phyloP scores from a whole-genome alignment of 2,329 filamentous ascomycete genomes.

The Hirsutella thompsonii region DNA sequence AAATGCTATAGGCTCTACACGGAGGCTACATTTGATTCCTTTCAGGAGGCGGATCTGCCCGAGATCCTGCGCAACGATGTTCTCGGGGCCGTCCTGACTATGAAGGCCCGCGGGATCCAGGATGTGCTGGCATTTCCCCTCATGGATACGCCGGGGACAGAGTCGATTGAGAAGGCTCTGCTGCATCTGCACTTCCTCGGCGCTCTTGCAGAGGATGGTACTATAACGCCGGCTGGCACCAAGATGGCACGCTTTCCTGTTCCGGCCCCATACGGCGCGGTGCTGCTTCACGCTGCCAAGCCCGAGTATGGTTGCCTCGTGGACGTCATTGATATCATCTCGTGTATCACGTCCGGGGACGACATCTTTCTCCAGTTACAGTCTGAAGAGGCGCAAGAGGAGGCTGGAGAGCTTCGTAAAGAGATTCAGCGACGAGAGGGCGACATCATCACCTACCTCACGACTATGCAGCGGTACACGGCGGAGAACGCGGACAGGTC shows the following conservation, averaged over 20 bases:
- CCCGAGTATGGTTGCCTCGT: slow-evolving; percentile 60
- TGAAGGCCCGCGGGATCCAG: slow-evolving; percentile 82
- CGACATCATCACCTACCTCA: slow-evolving; percentile 52
- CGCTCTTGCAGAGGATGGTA: slow-evolving; percentile 58
- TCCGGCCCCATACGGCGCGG: slow-evolving; percentile 66
- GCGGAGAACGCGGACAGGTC: slow-evolving; percentile 40
- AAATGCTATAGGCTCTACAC: slow-evolving; percentile 88
- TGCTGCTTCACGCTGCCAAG: slow-evolving; percentile 66
- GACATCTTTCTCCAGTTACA: slow-evolving; percentile 49
- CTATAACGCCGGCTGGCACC: slow-evolving; percentile 59
- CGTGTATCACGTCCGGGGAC: slow-evolving; percentile 49
- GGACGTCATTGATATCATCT: slow-evolving; percentile 75
- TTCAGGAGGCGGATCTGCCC: slow-evolving; percentile 65
- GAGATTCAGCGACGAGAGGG: slow-evolving; percentile 49
- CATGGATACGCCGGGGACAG: slow-evolving; percentile 65
- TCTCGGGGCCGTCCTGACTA: slow-evolving; percentile 72
- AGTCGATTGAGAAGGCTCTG: slow-evolving; percentile 70
- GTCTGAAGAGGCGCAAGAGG: slow-evolving; percentile 41
- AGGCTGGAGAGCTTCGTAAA: slow-evolving; percentile 38
- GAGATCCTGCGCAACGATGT: slow-evolving; percentile 89
- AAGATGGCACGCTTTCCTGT: slow-evolving; percentile 77
- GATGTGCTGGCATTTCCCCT: slow-evolving; percentile 76
- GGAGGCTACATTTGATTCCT: slow-evolving; percentile 54
- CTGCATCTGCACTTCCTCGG: slow-evolving; percentile 68
- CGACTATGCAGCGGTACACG: slow-evolving; percentile 48